These are phyloP conservation scores for Fusarium mangiferae DNA, from an alignment of 2,329 filamentous ascomycete genomes.

Conservation along the genomic window DNA sequence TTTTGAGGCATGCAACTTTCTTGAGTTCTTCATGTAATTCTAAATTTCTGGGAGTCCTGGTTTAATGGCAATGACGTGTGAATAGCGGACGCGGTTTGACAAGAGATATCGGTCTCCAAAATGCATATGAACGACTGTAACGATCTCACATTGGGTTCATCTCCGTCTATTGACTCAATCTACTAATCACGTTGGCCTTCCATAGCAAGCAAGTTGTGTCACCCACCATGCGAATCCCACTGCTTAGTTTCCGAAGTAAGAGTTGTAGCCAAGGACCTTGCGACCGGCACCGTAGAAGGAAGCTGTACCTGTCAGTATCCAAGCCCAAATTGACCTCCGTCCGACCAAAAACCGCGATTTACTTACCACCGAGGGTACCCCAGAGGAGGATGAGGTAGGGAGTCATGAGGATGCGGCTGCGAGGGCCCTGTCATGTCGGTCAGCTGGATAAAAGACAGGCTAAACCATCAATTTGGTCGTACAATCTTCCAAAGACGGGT, in stretches of 20 bases:
- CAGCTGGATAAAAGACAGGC: conserved; percentile 22
- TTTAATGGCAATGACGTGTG: conserved; percentile 47
- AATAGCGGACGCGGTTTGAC: conserved; percentile 40
- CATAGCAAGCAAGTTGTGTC: conserved; percentile 18
- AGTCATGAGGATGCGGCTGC: conserved; percentile 72
- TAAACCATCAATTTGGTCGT: conserved; percentile 50
- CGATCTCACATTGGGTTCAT: conserved; percentile 30
- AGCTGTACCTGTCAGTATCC: conserved; percentile 50
- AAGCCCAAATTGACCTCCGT: not conserved
- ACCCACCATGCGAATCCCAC: conserved; percentile 11
- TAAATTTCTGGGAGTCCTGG: conserved; percentile 47
- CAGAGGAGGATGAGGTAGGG: conserved; percentile 75
- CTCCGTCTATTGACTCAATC: conserved; percentile 43
- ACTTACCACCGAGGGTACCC: conserved; percentile 71
- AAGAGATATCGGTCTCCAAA: not conserved
- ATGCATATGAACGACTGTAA: conserved; percentile 13
- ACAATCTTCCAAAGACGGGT: conserved; percentile 83
- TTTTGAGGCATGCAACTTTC: conserved; percentile 39
- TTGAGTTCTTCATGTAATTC: conserved; percentile 44
- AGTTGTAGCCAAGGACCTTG: conserved; percentile 81
- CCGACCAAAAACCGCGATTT: not conserved
- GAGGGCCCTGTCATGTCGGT: conserved; percentile 63
- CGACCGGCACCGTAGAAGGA: conserved; percentile 78
- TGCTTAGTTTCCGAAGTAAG: conserved; percentile 72
- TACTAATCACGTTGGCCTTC: conserved; percentile 36